Percentiles rank a stretch among this genome's conserved stretches.
Evolutionary conservation across 768 basidiomycete genomes (phyloP).

Genomic region (Clavulina sp.): DNA sequence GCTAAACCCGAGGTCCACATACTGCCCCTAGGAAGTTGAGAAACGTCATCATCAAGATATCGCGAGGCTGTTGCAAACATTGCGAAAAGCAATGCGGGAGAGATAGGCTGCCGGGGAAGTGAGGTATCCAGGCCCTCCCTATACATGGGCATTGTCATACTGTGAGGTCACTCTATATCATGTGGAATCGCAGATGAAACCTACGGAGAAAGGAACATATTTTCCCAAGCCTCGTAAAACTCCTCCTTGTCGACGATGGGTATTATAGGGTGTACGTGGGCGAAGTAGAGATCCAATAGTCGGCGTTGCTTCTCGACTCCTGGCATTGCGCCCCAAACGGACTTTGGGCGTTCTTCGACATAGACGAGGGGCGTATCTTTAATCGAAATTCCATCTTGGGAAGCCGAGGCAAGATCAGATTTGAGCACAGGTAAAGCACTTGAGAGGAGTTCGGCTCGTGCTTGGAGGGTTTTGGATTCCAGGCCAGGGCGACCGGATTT

Average conservation of each 20-base stretch:
- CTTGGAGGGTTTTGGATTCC: conserved; percentile 5
- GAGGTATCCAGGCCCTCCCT: no score
- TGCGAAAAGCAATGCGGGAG: conserved; percentile 44
- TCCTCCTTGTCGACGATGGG: conserved; percentile 58
- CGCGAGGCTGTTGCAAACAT: conserved; percentile 76
- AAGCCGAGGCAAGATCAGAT: no score
- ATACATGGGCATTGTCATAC: no score
- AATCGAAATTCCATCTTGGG: no score
- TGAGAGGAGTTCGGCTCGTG: no score
- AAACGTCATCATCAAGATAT: conserved; percentile 21
- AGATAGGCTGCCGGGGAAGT: conserved; percentile 26
- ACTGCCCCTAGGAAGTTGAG: conserved; percentile 16
- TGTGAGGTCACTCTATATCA: no score
- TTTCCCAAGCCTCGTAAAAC: conserved; percentile 24
- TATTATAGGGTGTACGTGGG: conserved; percentile 60
- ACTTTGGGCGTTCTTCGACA: no score
- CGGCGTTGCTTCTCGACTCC: conserved; percentile 56
- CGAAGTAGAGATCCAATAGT: conserved; percentile 61
- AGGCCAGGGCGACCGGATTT: neutral
- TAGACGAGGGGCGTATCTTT: no score
- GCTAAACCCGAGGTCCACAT: conserved; percentile 75
- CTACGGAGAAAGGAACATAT: no score
- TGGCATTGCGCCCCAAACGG: no score
- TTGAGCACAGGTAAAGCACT: no score
- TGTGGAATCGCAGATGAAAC: no score